phyloP scores from a whole-genome alignment of 83 land plant genomes.

The Diphasiastrum complanatum region DNA sequence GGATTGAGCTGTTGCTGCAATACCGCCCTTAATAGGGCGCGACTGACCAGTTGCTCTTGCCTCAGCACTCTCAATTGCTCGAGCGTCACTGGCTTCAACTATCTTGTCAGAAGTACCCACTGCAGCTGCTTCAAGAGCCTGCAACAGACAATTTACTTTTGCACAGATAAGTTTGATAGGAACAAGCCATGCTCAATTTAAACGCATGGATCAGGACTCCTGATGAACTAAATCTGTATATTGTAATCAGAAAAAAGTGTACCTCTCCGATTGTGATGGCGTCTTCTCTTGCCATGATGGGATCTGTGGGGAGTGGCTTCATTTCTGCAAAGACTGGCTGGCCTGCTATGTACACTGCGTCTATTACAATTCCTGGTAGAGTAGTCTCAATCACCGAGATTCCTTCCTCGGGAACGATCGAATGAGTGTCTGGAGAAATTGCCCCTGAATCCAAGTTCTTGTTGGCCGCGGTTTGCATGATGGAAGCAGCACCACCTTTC shows the following conservation, averaged over 20 bases:
- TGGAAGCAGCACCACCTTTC: conserved; percentile 34
- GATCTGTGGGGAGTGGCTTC: conserved; percentile 19
- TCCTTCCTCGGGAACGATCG: conserved; percentile 24
- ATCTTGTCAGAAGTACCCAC: conserved; percentile 7
- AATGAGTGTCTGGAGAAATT: conserved; percentile 10
- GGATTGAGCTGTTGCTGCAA: conserved; percentile 26
- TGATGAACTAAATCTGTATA: neutral
- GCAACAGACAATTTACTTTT: neutral
- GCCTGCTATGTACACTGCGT: conserved; percentile 20
- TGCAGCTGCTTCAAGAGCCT: conserved; percentile 31
- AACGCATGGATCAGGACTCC: neutral
- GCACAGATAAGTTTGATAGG: neutral
- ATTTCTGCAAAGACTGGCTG: conserved; percentile 23
- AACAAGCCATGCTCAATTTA: neutral
- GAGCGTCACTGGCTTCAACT: conserved; percentile 20
- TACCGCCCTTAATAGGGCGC: neutral
- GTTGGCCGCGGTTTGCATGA: conserved; percentile 39
- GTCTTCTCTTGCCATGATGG: conserved; percentile 15
- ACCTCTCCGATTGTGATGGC: conserved; percentile 40
- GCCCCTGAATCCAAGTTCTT: conserved; percentile 22
- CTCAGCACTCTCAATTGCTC: conserved; percentile 29
- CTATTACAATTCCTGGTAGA: conserved; percentile 25
- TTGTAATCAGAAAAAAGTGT: neutral
- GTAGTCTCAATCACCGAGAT: conserved; percentile 18
- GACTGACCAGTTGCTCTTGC: conserved; percentile 20